phyloP scores from a whole-genome alignment of 73 alveolate species.

The Tetrahymena malaccensis region DNA sequence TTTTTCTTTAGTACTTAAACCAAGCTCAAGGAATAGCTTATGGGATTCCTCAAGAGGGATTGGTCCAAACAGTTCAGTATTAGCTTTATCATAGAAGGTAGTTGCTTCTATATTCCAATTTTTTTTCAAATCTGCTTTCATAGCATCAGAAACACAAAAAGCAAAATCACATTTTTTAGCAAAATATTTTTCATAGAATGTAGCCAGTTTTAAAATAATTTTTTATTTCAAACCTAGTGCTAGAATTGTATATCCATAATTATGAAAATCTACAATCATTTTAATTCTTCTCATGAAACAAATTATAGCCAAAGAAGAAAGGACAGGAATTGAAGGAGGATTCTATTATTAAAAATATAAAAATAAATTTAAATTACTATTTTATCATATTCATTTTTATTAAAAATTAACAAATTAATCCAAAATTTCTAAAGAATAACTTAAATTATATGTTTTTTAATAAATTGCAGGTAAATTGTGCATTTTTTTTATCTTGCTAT shows the following conservation, averaged over 20 bases:
- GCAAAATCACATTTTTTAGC: conserved; percentile 78
- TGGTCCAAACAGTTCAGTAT: conserved; percentile 26
- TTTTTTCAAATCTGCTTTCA: conserved; percentile 51
- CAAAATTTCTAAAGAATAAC: neutral
- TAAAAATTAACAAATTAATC: conserved; percentile 34
- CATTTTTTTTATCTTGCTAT: too few relatives aligned
- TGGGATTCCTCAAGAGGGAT: conserved; percentile 34
- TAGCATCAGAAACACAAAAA: conserved; percentile 79
- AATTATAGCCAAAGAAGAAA: conserved; percentile 56
- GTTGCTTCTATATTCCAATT: conserved; percentile 37
- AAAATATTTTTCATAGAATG: conserved; percentile 69
- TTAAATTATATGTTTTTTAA: too few relatives aligned
- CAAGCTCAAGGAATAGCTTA: neutral
- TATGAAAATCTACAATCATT: conserved; percentile 95
- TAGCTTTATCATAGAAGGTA: conserved; percentile 48
- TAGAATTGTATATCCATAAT: conserved; percentile 92
- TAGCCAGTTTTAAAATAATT: conserved; percentile 65
- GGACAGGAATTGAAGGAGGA: conserved; percentile 95
- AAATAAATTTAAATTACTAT: too few relatives aligned
- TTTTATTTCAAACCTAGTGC: conserved; percentile 61
- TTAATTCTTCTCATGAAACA: conserved; percentile 47
- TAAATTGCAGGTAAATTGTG: too few relatives aligned
- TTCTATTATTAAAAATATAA: conserved; percentile 36
- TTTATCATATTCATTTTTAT: too few relatives aligned
- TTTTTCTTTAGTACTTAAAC: neutral